phyloP scores from a whole-genome alignment of 148 eudicot species.

The Nyssa sinensis region DNA sequence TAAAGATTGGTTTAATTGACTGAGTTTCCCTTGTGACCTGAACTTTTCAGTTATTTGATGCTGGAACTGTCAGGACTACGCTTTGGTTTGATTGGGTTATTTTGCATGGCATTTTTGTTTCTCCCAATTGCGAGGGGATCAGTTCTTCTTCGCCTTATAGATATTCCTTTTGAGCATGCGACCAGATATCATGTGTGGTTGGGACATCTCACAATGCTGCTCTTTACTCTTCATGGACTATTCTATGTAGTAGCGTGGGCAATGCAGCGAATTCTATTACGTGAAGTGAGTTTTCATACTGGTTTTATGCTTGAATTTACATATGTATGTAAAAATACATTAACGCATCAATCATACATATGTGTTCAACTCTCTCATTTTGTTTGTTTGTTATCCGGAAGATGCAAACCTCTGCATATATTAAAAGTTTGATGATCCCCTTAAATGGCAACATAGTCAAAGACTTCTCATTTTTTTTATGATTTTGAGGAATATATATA shows the following conservation, averaged over 20 bases:
- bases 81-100: constrained; percentile 60
- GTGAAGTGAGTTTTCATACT: constrained; percentile 40
- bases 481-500: not conserved
- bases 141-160: constrained; percentile 59
- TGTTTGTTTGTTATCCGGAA: not conserved
- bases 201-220: constrained; percentile 76
- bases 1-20: constrained; percentile 1
- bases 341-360: not conserved
- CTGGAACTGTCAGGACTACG: constrained; percentile 49
- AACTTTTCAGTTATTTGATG: constrained; percentile 46
- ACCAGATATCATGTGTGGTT: constrained; percentile 87
- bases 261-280: constrained; percentile 46
- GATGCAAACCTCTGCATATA: not conserved
- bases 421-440: not conserved
- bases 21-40: not conserved
- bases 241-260: constrained; percentile 55
- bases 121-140: constrained; percentile 85
- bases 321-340: not conserved
- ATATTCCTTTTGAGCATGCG: constrained; percentile 88
- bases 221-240: constrained; percentile 84
- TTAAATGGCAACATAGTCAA: not conserved
- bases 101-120: constrained; percentile 75
- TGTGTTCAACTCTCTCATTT: not conserved
- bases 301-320: constrained; percentile 6
- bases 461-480: not conserved